These are phyloP conservation scores for Gastrolobium bilobum DNA, from an alignment of 306 rosid genomes.

Conservation along the genomic window DNA sequence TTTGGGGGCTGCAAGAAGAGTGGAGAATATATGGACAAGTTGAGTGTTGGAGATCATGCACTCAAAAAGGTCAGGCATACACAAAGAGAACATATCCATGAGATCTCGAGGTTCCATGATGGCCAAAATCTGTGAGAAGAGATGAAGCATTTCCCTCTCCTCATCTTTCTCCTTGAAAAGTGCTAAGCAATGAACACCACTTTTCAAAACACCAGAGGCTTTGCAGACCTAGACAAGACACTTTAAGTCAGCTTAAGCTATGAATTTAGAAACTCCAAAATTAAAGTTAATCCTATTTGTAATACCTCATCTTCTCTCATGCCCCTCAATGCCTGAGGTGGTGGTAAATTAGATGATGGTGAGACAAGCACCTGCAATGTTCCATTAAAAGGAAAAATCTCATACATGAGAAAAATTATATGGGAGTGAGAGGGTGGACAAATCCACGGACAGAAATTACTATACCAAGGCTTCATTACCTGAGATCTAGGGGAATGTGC, in stretches of 20 bases:
- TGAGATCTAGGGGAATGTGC: constrained; percentile 95
- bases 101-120: constrained; percentile 99
- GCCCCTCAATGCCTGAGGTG: constrained; percentile 89
- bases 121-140: constrained; percentile 94
- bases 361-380: constrained; percentile 80
- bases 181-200: constrained; percentile 97
- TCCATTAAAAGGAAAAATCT: constrained; percentile 63
- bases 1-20: constrained; percentile 84
- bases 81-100: constrained; percentile 99
- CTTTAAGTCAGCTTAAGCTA: constrained; percentile 44
- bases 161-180: constrained; percentile 98
- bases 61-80: constrained; percentile 98
- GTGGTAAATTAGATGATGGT: constrained; percentile 76
- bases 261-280: constrained; percentile 39
- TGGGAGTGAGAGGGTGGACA: constrained; percentile 43
- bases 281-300: constrained; percentile 36
- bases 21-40: constrained; percentile 93
- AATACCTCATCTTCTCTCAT: constrained; percentile 99
- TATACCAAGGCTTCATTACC: constrained; percentile 60
- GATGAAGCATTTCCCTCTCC: constrained; percentile 96
- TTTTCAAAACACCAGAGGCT: constrained; percentile 96
- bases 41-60: constrained; percentile 94
- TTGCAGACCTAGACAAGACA: constrained; percentile 76
- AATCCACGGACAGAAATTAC: constrained; percentile 41
- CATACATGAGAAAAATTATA: constrained; percentile 58